Base-by-base conservation (phyloP, 805 yeast species). In the Ogataea allantospora region DNA sequence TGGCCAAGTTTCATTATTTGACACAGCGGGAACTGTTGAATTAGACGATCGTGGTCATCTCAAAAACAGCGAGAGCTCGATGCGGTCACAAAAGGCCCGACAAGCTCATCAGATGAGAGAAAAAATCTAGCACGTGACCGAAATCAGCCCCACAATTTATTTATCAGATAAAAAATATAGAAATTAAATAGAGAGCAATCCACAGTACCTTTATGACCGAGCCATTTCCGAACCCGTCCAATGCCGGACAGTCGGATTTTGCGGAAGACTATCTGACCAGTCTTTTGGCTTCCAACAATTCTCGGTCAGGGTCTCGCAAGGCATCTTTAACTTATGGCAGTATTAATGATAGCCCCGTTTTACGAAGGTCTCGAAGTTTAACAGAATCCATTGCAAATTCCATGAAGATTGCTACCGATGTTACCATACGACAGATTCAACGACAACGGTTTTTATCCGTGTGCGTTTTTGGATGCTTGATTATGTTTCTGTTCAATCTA, bases 1-100 rank as follows among this genome's bases (percentile, higher is more conserved):
- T 7, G 95, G 95, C n/a, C 76, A 77, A 40, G 88, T 83, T 9
- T 81, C 89, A 3, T 50, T 84, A 30, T 83, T 83, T 60, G 89
- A 83, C 56, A 81, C 83, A 47, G 83, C 83, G 3, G 91, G 91
- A 23, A 73, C 83, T 3, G 83, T 84, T 22, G 80, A 78, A 23
- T 66, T 84, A 52, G 91, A 84, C 56, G 85, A 83, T 50, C 68
- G 93, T 51, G 93, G 93, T 10, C 91, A 83, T 58, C 61, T 82
- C 18, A 61, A 65, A 32, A 55, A 71, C 43, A 67, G 77, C 43
- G 74, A 60, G 43, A 61, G 73, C 33, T 66, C 77, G 4, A 58
- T 56, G 23, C 54, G 63, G 33, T 69, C 78, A 3, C 60, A 66
- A 43, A 41, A 55, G 37, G 65, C 68, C 37, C 54, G 65, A n/a